Conservation (phyloP, 257 asterid species). For the Pogostemon cablin region DNA sequence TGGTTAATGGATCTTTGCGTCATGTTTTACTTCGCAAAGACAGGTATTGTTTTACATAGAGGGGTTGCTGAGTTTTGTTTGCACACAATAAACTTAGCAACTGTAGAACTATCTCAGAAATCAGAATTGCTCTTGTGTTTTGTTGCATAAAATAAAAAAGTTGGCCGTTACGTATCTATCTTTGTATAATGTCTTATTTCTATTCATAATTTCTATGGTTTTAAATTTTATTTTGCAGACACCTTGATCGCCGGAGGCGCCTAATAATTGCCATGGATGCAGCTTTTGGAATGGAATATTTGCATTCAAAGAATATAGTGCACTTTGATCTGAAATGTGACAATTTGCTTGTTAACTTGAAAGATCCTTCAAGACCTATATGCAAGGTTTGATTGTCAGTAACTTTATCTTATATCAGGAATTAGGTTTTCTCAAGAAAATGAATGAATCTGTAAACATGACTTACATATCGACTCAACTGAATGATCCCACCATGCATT, state of each 20-base stretch:
- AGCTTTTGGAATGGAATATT: conserved; percentile 95
- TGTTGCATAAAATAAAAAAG: background rate
- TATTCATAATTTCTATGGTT: conserved; percentile 15
- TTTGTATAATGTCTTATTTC: background rate
- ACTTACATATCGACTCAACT: conserved; percentile 14
- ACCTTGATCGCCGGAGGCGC: conserved; percentile 80
- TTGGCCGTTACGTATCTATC: background rate
- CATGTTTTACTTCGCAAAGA: conserved; percentile 72
- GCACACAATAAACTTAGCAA: background rate
- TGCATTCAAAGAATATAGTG: conserved; percentile 91
- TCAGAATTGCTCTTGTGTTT: conserved; percentile 17
- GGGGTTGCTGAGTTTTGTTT: conserved; percentile 18
- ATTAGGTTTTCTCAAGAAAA: background rate
- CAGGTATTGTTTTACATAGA: conserved; percentile 41
- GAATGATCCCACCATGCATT: conserved; percentile 27
- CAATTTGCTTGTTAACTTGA: conserved; percentile 82
- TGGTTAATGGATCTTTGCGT: conserved; percentile 75
- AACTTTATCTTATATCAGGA: conserved; percentile 1
- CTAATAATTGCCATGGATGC: conserved; percentile 96
- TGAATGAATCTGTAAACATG: background rate
- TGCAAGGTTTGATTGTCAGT: conserved; percentile 63
- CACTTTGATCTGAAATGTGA: conserved; percentile 97
- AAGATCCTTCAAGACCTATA: conserved; percentile 89
- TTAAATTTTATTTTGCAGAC: conserved; percentile 50
- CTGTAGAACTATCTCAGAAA: conserved; percentile 11